phyloP scores from a whole-genome alignment of 495 filamentous ascomycete species.

The Trichoderma parareesei region DNA sequence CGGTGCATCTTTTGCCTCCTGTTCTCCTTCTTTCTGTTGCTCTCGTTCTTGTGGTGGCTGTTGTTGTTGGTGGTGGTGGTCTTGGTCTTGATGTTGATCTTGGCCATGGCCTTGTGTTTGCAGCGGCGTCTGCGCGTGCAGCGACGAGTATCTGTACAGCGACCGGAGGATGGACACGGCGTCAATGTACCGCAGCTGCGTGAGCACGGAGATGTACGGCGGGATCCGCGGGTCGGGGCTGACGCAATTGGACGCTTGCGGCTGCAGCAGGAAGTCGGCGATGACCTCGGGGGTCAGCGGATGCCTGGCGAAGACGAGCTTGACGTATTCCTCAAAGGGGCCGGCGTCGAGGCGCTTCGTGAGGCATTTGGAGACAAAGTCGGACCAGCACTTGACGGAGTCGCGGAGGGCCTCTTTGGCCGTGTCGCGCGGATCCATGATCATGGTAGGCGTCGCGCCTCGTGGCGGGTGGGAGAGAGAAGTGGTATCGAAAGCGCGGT shows the following conservation, averaged over 20 bases:
- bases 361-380: slow-evolving; percentile 39
- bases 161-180: slow-evolving; percentile 48
- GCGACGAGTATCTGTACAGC: slow-evolving; percentile 52
- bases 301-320: slow-evolving; percentile 32
- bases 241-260: slow-evolving; percentile 37
- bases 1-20: not conserved
- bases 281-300: slow-evolving; percentile 40
- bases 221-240: slow-evolving; percentile 56
- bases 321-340: slow-evolving; percentile 35
- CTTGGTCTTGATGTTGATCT: not conserved
- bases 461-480: not conserved
- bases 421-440: not conserved
- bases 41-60: slow-evolving; percentile 13
- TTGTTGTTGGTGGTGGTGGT: not conserved
- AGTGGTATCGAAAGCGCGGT: not conserved
- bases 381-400: slow-evolving; percentile 27
- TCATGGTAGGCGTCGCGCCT: not conserved
- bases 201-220: slow-evolving; percentile 55
- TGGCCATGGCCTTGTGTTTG: not conserved
- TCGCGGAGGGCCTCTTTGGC: not conserved
- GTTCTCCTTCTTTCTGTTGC: slow-evolving; percentile 13
- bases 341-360: slow-evolving; percentile 36
- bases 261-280: slow-evolving; percentile 52
- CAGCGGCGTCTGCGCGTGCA: slow-evolving; percentile 24
- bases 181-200: slow-evolving; percentile 45